Conservation (phyloP, 345 rosid species). For the Eucalyptus regnans region DNA sequence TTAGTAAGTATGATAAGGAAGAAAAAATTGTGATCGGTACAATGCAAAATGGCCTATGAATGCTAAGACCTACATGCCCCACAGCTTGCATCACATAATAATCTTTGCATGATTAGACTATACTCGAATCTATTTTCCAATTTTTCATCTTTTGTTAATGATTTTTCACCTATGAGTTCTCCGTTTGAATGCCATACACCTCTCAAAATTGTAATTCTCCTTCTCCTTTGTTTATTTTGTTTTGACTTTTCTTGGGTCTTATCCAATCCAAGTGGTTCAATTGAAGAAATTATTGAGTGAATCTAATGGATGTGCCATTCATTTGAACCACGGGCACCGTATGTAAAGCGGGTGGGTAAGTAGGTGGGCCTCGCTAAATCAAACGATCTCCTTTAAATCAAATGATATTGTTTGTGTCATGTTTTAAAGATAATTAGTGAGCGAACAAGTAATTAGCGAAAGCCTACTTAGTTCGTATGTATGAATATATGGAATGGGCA, state of each 20-base stretch:
- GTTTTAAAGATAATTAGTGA: neutral
- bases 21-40: neutral
- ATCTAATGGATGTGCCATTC: neutral
- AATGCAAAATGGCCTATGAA: neutral
- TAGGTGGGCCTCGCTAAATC: neutral
- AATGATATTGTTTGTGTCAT: neutral
- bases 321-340: fast-evolving
- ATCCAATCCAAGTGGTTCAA: neutral
- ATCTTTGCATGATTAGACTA: neutral
- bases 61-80: neutral
- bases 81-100: neutral
- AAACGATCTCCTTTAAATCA: neutral
- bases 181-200: neutral
- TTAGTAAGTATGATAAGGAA: neutral
- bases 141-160: neutral
- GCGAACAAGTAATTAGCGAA: neutral
- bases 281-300: neutral
- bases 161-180: neutral
- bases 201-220: neutral
- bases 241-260: fast-evolving
- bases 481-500: neutral
- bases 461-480: neutral
- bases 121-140: neutral
- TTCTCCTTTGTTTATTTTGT: neutral
- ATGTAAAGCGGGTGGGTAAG: neutral